phyloP scores from a whole-genome alignment of 352 stramenopile species.

The Phytophthora tentaculata region DNA sequence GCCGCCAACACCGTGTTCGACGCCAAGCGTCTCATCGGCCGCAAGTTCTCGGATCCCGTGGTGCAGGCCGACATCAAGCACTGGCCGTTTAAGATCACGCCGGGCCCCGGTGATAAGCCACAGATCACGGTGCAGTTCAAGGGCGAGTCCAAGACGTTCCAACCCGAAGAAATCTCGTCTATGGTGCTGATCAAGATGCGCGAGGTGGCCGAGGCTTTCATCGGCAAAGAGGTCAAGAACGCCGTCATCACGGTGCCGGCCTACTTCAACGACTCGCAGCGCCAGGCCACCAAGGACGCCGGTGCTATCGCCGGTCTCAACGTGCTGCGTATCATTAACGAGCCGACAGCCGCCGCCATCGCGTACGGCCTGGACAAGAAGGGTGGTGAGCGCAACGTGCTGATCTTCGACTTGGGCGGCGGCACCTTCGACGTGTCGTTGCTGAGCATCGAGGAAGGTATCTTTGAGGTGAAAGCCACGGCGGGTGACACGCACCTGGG shows the following conservation, averaged over 20 bases:
- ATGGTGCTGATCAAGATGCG: constrained; percentile 84
- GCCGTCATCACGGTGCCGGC: constrained; percentile 96
- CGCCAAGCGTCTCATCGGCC: constrained; percentile 96
- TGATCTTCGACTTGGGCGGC: constrained; percentile 96
- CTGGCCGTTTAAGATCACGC: constrained; percentile 68
- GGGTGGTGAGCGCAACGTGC: constrained; percentile 87
- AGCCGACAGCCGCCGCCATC: too few species aligned
- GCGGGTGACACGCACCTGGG: constrained; percentile 94
- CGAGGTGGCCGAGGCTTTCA: constrained; percentile 65
- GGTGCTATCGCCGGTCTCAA: too few species aligned
- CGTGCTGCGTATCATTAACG: too few species aligned
- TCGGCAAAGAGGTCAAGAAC: constrained; percentile 67
- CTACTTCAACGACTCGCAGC: constrained; percentile 55
- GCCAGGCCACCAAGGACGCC: too few species aligned
- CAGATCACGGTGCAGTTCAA: constrained; percentile 78
- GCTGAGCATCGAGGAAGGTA: constrained; percentile 94
- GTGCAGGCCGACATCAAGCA: constrained; percentile 86
- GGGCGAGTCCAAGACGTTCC: constrained; percentile 69
- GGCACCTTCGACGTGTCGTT: constrained; percentile 95
- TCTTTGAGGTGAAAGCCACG: constrained; percentile 97
- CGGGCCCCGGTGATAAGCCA: constrained; percentile 65
- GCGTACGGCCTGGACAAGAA: too few species aligned
- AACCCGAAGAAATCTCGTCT: constrained; percentile 81
- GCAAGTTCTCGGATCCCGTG: constrained; percentile 92
- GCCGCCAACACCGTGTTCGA: constrained; percentile 96